Percentiles rank a stretch among this genome's conserved stretches.
Evolutionary conservation across 768 basidiomycete species (phyloP).

Genomic region (Kwoniella shandongensis): DNA sequence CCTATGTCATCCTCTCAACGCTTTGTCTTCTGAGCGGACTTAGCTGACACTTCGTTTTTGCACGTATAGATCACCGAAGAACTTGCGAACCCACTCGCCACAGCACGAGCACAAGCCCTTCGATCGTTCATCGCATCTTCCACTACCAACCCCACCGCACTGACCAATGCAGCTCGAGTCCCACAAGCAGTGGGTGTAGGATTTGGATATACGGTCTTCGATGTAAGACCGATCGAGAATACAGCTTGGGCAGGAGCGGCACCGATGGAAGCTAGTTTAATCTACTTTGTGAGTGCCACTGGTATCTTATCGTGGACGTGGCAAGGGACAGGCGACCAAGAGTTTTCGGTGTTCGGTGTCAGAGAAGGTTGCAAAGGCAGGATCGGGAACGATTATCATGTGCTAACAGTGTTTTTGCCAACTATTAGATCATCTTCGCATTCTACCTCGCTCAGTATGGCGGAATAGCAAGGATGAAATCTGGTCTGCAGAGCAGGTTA

Average conservation of each 20-base stretch:
- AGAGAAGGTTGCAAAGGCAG: too few relatives aligned
- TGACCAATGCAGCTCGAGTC: conserved; percentile 30
- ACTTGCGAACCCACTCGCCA: conserved; percentile 23
- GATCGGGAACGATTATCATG: too few relatives aligned
- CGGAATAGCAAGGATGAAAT: conserved; percentile 29
- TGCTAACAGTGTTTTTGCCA: not conserved
- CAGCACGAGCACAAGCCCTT: conserved; percentile 36
- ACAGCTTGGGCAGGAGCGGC: conserved; percentile 49
- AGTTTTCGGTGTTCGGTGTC: not conserved
- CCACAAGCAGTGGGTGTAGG: conserved; percentile 49
- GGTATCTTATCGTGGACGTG: not conserved
- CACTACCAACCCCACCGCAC: conserved; percentile 27
- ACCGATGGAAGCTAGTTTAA: conserved; percentile 49
- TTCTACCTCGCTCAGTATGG: conserved; percentile 40
- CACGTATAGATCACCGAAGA: conserved; percentile 31
- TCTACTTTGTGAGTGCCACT: conserved; percentile 40
- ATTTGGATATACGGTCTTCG: conserved; percentile 44
- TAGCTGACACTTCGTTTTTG: not conserved
- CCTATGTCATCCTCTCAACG: not conserved
- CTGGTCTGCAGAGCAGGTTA: conserved; percentile 33
- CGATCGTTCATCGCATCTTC: conserved; percentile 32
- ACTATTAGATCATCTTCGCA: conserved; percentile 47
- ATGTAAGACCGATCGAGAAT: conserved; percentile 37
- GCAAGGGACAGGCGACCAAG: not conserved
- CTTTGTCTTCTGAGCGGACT: too few relatives aligned